A percentile compares a stretch with the other conserved stretches of the same genome.
phyloP scores from a whole-genome alignment of 768 basidiomycete genomes.

The Podaxis carcinomalis region DNA sequence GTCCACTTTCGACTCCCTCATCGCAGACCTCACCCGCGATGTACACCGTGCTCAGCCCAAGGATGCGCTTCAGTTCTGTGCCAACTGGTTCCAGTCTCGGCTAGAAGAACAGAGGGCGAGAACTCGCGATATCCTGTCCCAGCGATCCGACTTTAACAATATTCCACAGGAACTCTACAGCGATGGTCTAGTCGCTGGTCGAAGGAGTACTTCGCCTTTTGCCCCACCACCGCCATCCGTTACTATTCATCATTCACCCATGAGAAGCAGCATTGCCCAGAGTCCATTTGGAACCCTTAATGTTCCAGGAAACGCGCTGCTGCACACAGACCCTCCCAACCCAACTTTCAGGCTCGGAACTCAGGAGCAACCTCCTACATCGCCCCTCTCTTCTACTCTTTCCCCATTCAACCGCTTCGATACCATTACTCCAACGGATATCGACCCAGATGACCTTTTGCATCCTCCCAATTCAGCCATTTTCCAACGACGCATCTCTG shows the following conservation, averaged over 20 bases:
- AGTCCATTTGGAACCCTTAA: conserved; percentile 79
- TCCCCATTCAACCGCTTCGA: conserved; percentile 55
- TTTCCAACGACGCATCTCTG: conserved; percentile 88
- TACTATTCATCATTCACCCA: conserved; percentile 55
- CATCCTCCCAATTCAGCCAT: conserved; percentile 71
- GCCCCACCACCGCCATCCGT: conserved; percentile 48
- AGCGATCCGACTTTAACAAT: conserved; percentile 44
- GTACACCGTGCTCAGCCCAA: conserved; percentile 80
- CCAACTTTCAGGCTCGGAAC: conserved; percentile 59
- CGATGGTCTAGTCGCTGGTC: conserved; percentile 39
- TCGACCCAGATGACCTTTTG: conserved; percentile 60
- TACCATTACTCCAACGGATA: conserved; percentile 40
- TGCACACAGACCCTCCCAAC: conserved; percentile 47
- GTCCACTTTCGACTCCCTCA: conserved; percentile 80
- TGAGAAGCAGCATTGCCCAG: conserved; percentile 48
- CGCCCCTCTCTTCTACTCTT: conserved; percentile 44
- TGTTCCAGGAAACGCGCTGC: conserved; percentile 75
- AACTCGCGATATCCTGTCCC: conserved; percentile 60
- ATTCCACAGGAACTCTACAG: conserved; percentile 56
- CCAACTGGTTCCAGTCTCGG: conserved; percentile 91
- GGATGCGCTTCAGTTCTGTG: conserved; percentile 89
- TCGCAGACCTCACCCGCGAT: conserved; percentile 84
- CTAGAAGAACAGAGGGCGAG: conserved; percentile 81
- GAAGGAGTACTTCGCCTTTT: conserved; percentile 17
- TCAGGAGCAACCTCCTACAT: conserved; percentile 57